These are phyloP conservation scores for Paraphaeosphaeria sporulosa DNA, from an alignment of 2,329 filamentous ascomycete genomes.

Conservation along the genomic window DNA sequence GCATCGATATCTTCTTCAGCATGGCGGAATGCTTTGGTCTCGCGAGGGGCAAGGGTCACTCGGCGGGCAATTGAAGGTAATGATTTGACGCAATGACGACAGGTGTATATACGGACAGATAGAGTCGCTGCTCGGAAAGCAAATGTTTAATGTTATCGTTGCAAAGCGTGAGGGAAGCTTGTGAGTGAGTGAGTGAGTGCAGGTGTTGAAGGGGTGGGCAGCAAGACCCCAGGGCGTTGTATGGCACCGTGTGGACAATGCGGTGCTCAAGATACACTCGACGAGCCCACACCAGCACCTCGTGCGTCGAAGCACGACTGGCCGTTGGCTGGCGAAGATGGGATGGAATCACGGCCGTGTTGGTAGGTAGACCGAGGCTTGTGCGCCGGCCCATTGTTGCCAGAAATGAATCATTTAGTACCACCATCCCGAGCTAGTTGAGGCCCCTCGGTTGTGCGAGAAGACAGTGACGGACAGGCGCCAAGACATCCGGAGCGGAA, in stretches of 20 bases:
- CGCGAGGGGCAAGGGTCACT: conserved; percentile 28
- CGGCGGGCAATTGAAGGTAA: background rate
- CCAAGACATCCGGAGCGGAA: conserved; percentile 17
- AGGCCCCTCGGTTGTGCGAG: background rate
- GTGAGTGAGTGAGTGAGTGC: background rate
- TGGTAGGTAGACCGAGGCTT: background rate
- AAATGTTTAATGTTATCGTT: conserved; percentile 6
- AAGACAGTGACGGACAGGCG: background rate
- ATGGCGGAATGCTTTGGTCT: conserved; percentile 72
- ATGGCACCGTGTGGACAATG: background rate
- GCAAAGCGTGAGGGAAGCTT: background rate
- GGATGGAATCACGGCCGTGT: background rate
- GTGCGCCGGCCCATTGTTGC: background rate
- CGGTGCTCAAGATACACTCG: background rate
- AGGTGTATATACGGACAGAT: background rate
- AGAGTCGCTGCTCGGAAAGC: conserved; percentile 3
- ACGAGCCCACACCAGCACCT: background rate
- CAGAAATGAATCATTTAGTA: background rate
- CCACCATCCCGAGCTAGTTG: background rate
- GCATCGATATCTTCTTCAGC: conserved; percentile 77
- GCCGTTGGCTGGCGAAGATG: background rate
- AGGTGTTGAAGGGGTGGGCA: background rate
- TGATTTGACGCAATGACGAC: background rate
- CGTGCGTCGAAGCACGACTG: background rate
- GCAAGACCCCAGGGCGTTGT: background rate